Conservation (phyloP, 73 alveolate species). For the Urostyla sp. region DNA sequence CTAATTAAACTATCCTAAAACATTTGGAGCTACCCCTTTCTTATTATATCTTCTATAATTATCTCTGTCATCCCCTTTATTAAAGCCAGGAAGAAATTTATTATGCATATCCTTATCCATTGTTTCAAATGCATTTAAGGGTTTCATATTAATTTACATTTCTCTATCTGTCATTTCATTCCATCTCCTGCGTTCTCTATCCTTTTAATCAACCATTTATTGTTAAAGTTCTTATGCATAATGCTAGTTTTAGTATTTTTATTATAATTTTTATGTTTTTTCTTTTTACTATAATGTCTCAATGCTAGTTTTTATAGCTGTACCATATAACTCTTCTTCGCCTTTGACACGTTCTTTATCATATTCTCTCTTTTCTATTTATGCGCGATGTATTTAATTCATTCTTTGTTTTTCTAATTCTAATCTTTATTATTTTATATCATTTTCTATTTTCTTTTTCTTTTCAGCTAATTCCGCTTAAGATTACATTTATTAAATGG, state of each 20-base stretch:
- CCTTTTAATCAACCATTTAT: constrained; percentile 27
- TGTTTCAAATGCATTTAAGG: constrained; percentile 17
- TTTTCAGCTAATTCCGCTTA: not conserved
- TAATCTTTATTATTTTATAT: not conserved
- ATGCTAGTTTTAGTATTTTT: not conserved
- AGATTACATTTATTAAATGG: constrained; percentile 10
- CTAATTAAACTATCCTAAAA: constrained; percentile 1
- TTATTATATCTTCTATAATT: constrained; percentile 29
- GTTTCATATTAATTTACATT: not conserved
- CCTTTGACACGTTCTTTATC: not conserved
- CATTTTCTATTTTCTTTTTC: not conserved
- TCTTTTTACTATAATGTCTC: constrained; percentile 1
- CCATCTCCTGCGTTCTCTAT: constrained; percentile 7
- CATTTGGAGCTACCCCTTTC: not conserved
- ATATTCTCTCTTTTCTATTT: constrained; percentile 30
- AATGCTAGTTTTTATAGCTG: constrained; percentile 4
- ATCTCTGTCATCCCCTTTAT: not conserved
- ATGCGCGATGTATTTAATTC: not conserved
- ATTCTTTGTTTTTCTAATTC: not conserved
- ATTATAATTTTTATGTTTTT: not conserved
- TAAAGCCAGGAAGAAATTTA: constrained; percentile 7
- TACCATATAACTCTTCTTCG: constrained; percentile 24
- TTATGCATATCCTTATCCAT: not conserved
- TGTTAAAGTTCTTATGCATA: constrained; percentile 9
- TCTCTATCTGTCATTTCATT: constrained; percentile 38